phyloP scores from a whole-genome alignment of 2,329 filamentous ascomycete genomes.

The Claviceps pusilla region DNA sequence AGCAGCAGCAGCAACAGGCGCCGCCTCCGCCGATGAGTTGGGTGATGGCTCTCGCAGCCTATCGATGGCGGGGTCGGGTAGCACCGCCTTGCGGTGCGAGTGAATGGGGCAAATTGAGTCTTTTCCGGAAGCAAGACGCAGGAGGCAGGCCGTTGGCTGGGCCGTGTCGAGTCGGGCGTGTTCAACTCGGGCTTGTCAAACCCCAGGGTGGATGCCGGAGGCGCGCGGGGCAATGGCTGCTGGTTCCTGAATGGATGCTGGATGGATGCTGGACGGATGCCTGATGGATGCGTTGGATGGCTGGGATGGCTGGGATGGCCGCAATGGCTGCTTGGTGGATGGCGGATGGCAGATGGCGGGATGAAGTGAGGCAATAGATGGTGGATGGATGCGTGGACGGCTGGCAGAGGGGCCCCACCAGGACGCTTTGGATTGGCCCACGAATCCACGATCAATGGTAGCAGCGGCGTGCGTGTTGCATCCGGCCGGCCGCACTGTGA shows the following conservation, averaged over 20 bases:
- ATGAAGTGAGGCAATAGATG: too few relatives aligned
- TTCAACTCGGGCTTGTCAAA: background rate
- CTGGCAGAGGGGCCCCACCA: too few relatives aligned
- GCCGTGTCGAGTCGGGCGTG: background rate
- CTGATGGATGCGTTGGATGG: background rate
- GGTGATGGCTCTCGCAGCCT: background rate
- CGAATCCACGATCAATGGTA: background rate
- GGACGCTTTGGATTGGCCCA: background rate
- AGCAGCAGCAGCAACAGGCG: background rate
- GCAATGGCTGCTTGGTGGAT: background rate
- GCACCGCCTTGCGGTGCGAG: background rate
- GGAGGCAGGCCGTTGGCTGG: background rate
- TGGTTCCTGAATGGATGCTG: background rate
- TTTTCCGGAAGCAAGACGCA: background rate
- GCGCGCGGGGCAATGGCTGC: background rate
- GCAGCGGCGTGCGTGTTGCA: too few relatives aligned
- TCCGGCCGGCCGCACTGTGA: too few relatives aligned
- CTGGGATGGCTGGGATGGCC: background rate
- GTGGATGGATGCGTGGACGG: background rate
- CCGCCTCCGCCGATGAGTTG: background rate
- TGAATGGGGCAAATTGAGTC: background rate
- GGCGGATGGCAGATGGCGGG: background rate
- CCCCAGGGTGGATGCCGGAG: background rate
- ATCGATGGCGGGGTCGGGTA: background rate
- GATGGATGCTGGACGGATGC: background rate